Base-by-base conservation (phyloP, 768 basidiomycete genomes). In the Rhodotorula toruloides region DNA sequence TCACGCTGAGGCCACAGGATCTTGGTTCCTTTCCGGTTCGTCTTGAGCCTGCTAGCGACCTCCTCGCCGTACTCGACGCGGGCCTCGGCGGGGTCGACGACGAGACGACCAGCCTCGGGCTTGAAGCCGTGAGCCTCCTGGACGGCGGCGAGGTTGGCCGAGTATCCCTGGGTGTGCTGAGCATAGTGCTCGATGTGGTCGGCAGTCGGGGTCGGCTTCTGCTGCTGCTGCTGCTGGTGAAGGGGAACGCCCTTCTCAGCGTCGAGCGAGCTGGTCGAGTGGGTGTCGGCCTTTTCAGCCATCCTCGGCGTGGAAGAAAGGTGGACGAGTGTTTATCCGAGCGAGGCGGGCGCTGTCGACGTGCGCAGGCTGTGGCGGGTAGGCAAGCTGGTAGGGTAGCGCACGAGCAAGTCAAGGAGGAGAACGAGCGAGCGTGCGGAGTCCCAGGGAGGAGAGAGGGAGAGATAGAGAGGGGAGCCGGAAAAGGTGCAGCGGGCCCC, bases 1-100 rank as follows among this genome's bases (percentile, higher is more conserved):
- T 50, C 27, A 62, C 65, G 64, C 71, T 87, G 86, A 27, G 86
- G 86, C 84, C 86, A 87, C 0, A 88, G 80, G 16, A 87, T 82
- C 54, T 81, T 84, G 25, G 78, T 82, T 0, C 86, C 85, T 61
- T 85, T 84, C 25, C 71, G 64, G 8, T 83, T 81, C 12, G 85
- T 78, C 79, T 87, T 87, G 58, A 87, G 78, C 54, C 74, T 79
- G 9, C 81, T 77, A 0, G 85, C 84, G 44, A 85, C 74, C 7
- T 77, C 77, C 31, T 83, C 82, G 16, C 86, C 86, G 54, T 86
- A 82, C 76, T 86, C 86, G 61, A 82, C 77, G 71, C 78, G 80
- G 1, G 86, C 86, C 77, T 88, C 86, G 19, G 63, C 72, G 0
- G 73, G 73, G 54, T 75, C 74, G 32, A 76, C 50, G 49, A 60